Base-by-base conservation (phyloP, 805 yeast species). In the Soucietia sequanensis region DNA sequence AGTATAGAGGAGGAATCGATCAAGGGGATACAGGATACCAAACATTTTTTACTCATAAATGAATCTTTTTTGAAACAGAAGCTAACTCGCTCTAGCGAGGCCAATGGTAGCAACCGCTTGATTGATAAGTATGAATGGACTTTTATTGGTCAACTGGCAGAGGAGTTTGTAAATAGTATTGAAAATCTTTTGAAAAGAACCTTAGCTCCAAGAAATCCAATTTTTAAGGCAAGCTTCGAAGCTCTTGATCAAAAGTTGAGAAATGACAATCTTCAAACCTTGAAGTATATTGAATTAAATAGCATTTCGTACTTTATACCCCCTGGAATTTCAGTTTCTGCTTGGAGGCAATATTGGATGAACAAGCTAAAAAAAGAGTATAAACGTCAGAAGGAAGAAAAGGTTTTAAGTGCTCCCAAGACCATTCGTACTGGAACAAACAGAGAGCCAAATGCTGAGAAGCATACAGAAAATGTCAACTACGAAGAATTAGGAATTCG, bases 321-420 rank as follows among this genome's bases (percentile, higher is more conserved):
- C 17, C 46, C 43, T 6, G 30, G 34, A 7, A 28, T 48, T 7
- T 8, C 37, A 2, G 38, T 28, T 4, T 23, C 13, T 16, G 31
- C 37, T 8, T 57, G 61, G 61, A 41, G 62, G 23, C 34, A 41
- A 31, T 52, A 42, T 40, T 52, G 56, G 52, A 45, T 49, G 23
- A 12, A 33, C 20, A 33, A 34, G 14, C 42, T 31, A 18, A n/a
- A 31, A 13, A 21, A 25, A 4, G 35, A 35, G 14, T 10, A 21
- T 9, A 16, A 25, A 6, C 16, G 11, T 1, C 17, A 23, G 17
- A 10, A 21, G n/a, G n/a, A n/a, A n/a, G 27, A 23, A 9, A 32
- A 23, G 28, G 23, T 5, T 8, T 18, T 16, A 27, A 25, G 20
- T 11, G 21, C 13, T 31, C 38, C 34, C 1, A 16, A 20, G 4